Conservation (phyloP, 2,329 filamentous ascomycete genomes). For the Daldinia eschscholtzii region DNA sequence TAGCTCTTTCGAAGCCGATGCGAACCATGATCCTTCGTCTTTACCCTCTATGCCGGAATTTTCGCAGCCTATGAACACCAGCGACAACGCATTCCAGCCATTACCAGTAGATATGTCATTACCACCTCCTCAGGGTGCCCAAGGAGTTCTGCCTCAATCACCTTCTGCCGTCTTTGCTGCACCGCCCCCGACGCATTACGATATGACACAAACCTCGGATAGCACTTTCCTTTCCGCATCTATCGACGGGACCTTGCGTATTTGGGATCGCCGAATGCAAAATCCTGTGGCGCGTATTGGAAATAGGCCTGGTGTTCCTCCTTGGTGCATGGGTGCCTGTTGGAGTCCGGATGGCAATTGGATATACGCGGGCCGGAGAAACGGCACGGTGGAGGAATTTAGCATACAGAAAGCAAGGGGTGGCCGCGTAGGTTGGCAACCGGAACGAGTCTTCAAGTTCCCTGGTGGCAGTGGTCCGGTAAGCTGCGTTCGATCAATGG, state of each 20-base stretch:
- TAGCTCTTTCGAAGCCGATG: constrained; percentile 33
- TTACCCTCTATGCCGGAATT: constrained; percentile 42
- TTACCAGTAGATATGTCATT: constrained; percentile 24
- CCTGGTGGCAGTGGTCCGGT: constrained; percentile 91
- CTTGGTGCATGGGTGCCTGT: constrained; percentile 97
- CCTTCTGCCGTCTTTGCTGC: constrained; percentile 57
- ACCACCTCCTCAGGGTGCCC: constrained; percentile 34
- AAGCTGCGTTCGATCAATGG: constrained; percentile 89
- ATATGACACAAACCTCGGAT: constrained; percentile 73
- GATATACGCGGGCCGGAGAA: constrained; percentile 91
- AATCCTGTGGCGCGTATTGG: constrained; percentile 83
- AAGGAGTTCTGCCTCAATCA: constrained; percentile 48
- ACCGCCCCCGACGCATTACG: constrained; percentile 58
- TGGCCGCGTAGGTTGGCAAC: constrained; percentile 74
- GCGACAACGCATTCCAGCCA: constrained; percentile 36
- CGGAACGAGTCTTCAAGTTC: constrained; percentile 86
- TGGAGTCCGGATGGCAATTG: constrained; percentile 97
- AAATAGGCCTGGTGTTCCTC: constrained; percentile 80
- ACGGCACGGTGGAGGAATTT: constrained; percentile 95
- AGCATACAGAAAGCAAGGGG: constrained; percentile 80
- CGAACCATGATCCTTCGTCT: constrained; percentile 28
- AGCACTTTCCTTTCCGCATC: constrained; percentile 90
- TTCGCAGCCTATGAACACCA: constrained; percentile 18
- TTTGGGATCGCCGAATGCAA: constrained; percentile 88
- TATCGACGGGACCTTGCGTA: constrained; percentile 87